These are phyloP conservation scores for Boletus reticuloceps DNA, from an alignment of 768 basidiomycete genomes.

Conservation along the genomic window DNA sequence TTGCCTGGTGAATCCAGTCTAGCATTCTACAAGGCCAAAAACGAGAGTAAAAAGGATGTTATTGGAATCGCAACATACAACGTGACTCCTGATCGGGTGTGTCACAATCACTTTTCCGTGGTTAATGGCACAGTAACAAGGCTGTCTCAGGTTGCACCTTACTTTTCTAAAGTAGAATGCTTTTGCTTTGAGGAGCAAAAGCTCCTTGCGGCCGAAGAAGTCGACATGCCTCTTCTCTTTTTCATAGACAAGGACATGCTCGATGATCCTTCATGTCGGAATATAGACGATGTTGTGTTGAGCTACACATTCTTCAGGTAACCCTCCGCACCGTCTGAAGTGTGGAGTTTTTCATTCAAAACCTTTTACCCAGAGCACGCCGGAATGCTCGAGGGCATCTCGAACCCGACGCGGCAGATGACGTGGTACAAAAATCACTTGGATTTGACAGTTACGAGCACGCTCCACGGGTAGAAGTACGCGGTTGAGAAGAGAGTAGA, in stretches of 20 bases:
- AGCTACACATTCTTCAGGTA: constrained; percentile 99
- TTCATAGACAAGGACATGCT: constrained; percentile 98
- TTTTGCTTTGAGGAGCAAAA: constrained; percentile 99
- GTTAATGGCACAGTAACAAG: neutral
- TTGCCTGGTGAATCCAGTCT: constrained; percentile 94
- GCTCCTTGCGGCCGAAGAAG: constrained; percentile 90
- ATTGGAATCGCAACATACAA: constrained; percentile 99
- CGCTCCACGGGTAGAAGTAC: constrained; percentile 31
- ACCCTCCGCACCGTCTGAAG: neutral
- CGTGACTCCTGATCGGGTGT: constrained; percentile 93
- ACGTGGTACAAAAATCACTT: constrained; percentile 73
- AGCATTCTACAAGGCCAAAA: constrained; percentile 95
- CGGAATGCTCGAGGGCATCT: constrained; percentile 82
- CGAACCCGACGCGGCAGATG: constrained; percentile 86
- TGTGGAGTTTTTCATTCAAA: neutral
- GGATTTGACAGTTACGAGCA: constrained; percentile 69
- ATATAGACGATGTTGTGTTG: constrained; percentile 87
- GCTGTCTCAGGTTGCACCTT: constrained; percentile 72
- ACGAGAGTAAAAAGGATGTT: constrained; percentile 79
- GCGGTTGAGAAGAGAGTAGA: neutral
- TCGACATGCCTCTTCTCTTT: constrained; percentile 97
- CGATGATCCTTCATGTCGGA: constrained; percentile 85
- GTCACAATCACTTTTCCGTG: constrained; percentile 23
- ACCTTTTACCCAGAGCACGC: constrained; percentile 58
- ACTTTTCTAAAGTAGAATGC: constrained; percentile 99